Evolutionary conservation across 169 alveolate genomes (phyloP).

Genomic region (Eimeria sp.): DNA sequence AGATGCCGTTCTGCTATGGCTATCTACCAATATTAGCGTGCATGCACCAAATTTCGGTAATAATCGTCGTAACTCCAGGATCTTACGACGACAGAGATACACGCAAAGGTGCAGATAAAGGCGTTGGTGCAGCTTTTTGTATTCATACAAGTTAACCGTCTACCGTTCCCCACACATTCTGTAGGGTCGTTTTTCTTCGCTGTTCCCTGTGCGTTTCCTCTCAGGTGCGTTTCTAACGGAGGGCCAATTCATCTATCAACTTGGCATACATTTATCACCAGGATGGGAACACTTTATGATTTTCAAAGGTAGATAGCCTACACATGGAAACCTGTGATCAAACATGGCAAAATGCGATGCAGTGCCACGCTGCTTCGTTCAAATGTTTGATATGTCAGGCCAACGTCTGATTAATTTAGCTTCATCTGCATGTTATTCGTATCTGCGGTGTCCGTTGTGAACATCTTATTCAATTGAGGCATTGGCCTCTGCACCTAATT

Average conservation of each 20-base stretch:
- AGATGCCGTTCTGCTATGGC: background rate
- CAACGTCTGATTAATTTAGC: background rate
- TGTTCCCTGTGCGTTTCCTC: background rate
- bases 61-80: background rate
- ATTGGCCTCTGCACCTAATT: background rate
- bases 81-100: background rate
- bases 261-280: conserved; percentile 91
- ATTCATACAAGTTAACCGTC: background rate
- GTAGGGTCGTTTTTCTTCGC: background rate
- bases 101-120: background rate
- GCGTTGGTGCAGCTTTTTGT: background rate
- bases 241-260: conserved; percentile 90
- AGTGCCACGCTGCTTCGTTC: background rate
- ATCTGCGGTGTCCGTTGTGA: background rate
- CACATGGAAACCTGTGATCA: background rate
- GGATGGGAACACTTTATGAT: conserved; percentile 95
- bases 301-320: conserved; percentile 86
- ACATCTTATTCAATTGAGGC: background rate
- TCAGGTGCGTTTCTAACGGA: conserved; percentile 89
- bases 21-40: background rate
- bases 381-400: background rate
- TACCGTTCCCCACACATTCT: background rate
- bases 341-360: background rate
- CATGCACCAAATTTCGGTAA: background rate
- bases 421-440: background rate